Evolutionary conservation across 192 early-diverging fungal species (phyloP), one percentile per base, ranked within the genome.

Genomic region (Coemansia sp.): DNA sequence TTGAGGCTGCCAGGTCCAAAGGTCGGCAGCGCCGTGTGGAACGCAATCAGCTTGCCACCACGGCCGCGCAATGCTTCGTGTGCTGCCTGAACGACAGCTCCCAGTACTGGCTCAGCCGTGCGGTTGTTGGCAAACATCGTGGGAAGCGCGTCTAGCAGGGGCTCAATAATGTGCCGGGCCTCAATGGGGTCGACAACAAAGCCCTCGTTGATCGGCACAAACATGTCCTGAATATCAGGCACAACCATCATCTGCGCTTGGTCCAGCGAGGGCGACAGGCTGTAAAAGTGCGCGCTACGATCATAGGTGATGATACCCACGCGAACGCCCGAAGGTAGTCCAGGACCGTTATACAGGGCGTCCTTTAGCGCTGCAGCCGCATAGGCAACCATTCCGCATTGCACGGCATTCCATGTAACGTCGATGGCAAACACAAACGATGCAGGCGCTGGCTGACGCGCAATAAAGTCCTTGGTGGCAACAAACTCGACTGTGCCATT

Each of bases 161-260:
- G 79, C 70, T 93, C 91, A 53, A 99, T 94, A 7, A 92, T 85
- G 21, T 86, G 85, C 84, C 73, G 88, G 60, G 95, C 93, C 69
- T 94, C 91, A 21, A 74, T 62, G 6, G 95, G 94, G 64, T 96
- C 92, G 2, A 95, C 97, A 31, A 95, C 84, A 64, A 98, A 92
- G 36, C 97, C 97, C 19, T 94, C 91, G 68, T 89, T 87, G 11
- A 99, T 76, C 1, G 97, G 97, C 17, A 97, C 93, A 88, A 99
- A 99, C 38, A 98, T 85, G 72, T 99, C 95, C 46, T 87, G 69
- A 38, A 97, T 77, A 69, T 99, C 97, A 0, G 93, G 86, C 5
- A 98, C 95, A 32, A 98, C 92, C 86, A 99, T 86, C 95, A 98
- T 95, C 75, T 93, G 92, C 5, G 93, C 87, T 68, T 95, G 92